Conservation (phyloP, 495 filamentous ascomycete genomes). For the Aspergillus wentii region DNA sequence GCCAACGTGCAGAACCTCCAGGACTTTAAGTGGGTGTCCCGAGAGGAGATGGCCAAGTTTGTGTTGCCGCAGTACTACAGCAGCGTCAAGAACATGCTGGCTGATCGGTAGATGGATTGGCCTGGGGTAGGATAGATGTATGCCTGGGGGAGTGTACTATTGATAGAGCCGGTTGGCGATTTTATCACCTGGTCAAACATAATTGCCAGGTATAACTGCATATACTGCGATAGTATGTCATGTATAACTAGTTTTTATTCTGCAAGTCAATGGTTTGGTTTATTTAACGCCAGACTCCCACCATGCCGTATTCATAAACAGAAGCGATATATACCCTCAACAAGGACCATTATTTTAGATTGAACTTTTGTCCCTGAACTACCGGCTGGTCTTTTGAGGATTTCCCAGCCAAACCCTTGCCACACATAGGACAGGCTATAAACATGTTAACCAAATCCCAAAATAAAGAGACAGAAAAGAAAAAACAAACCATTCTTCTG, state of each 20-base stretch:
- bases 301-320: slow-evolving; percentile 12
- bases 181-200: slow-evolving; percentile 11
- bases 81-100: slow-evolving; percentile 74
- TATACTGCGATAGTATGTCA: slow-evolving; percentile 39
- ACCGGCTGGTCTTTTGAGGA: slow-evolving; percentile 44
- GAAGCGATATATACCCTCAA: slow-evolving; percentile 1
- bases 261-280: no score
- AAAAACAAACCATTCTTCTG: slow-evolving; percentile 51
- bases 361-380: slow-evolving; percentile 61
- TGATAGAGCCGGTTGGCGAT: slow-evolving; percentile 11
- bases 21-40: slow-evolving; percentile 90
- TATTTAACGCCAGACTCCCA: no score
- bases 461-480: background rate
- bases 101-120: slow-evolving; percentile 50
- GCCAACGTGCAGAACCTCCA: slow-evolving; percentile 64
- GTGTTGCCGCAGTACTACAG: slow-evolving; percentile 63
- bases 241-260: slow-evolving; percentile 43
- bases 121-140: background rate
- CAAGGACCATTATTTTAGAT: slow-evolving; percentile 47
- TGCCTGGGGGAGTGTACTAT: slow-evolving; percentile 1
- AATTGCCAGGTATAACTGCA: slow-evolving; percentile 25
- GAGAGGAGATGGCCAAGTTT: slow-evolving; percentile 71
- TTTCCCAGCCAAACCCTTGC: slow-evolving; percentile 51
- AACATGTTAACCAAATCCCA: background rate
- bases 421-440: slow-evolving; percentile 62